phyloP scores from a whole-genome alignment of 1,284 basidiomycete genomes.

The Puccinia sorghi region DNA sequence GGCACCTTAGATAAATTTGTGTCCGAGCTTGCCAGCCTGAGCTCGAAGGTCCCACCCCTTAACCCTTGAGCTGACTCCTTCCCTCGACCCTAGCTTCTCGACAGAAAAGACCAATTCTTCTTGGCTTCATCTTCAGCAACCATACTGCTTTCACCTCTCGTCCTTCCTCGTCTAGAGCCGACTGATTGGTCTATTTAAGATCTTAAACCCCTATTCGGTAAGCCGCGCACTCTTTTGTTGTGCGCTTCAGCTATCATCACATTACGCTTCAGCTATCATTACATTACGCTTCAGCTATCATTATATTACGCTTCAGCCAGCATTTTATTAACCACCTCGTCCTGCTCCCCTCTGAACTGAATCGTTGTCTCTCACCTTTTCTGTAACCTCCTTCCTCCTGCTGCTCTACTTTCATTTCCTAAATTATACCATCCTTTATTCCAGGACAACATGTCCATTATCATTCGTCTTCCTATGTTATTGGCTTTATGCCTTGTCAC shows the following conservation, averaged over 20 bases:
- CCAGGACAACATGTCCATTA: not conserved
- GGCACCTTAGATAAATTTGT: not conserved
- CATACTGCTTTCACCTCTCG: not conserved
- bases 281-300: no score
- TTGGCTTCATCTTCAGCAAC: not conserved
- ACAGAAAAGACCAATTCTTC: conserved; percentile 5
- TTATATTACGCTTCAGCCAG: no score
- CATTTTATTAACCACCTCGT: not conserved
- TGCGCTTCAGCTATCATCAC: not conserved
- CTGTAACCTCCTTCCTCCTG: not conserved
- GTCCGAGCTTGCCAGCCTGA: not conserved
- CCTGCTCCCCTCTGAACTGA: not conserved
- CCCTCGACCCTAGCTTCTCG: not conserved
- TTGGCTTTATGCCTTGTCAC: conserved; percentile 6
- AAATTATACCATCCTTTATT: not conserved
- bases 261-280: no score
- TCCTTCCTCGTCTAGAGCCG: not conserved
- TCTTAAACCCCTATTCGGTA: not conserved
- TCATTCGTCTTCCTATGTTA: not conserved
- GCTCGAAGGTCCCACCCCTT: not conserved
- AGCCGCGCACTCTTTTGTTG: not conserved
- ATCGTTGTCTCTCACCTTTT: not conserved
- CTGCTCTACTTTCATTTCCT: no score
- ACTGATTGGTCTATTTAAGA: no score
- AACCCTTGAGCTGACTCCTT: conserved; percentile 8